Percentiles rank a stretch among this genome's conserved stretches.
phyloP scores from a whole-genome alignment of 306 rosid genomes.

The Lablab purpureus region DNA sequence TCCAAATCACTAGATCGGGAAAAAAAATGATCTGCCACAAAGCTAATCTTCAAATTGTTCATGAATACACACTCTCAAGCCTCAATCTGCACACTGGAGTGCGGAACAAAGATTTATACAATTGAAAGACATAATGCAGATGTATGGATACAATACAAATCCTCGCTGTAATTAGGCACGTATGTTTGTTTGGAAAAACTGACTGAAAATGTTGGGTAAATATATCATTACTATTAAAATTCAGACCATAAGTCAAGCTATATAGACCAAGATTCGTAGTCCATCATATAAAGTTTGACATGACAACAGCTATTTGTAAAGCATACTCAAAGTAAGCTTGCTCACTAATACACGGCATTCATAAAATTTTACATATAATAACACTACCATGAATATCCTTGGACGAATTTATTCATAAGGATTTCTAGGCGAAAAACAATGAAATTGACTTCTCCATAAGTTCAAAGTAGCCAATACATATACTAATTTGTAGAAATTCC shows the following conservation, averaged over 20 bases:
- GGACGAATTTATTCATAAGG: too few relatives aligned
- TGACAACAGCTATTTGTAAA: slow-evolving; percentile 3
- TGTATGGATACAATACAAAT: background rate
- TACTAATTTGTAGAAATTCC: too few relatives aligned
- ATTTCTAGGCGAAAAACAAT: too few relatives aligned
- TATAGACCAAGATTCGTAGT: background rate
- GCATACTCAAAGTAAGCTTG: slow-evolving; percentile 12
- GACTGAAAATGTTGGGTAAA: slow-evolving; percentile 30
- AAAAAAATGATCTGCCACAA: background rate
- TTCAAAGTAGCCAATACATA: too few relatives aligned
- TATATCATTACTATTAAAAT: background rate
- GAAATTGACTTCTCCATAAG: too few relatives aligned
- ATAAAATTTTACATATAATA: slow-evolving; percentile 27
- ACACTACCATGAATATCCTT: background rate
- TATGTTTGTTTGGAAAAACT: background rate
- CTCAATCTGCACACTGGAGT: background rate
- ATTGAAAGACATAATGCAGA: slow-evolving; percentile 12
- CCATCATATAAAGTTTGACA: slow-evolving; percentile 29
- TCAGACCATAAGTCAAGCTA: slow-evolving; percentile 6
- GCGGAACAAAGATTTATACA: background rate
- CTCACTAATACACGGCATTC: slow-evolving; percentile 30
- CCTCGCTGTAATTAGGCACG: slow-evolving; percentile 10
- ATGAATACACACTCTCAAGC: background rate
- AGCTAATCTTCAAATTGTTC: slow-evolving; percentile 5
- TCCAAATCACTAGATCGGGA: slow-evolving; percentile 24